Evolutionary conservation across 768 basidiomycete genomes (phyloP), one percentile per base, ranked within the genome.

Genomic region (Tylopilus balloui): DNA sequence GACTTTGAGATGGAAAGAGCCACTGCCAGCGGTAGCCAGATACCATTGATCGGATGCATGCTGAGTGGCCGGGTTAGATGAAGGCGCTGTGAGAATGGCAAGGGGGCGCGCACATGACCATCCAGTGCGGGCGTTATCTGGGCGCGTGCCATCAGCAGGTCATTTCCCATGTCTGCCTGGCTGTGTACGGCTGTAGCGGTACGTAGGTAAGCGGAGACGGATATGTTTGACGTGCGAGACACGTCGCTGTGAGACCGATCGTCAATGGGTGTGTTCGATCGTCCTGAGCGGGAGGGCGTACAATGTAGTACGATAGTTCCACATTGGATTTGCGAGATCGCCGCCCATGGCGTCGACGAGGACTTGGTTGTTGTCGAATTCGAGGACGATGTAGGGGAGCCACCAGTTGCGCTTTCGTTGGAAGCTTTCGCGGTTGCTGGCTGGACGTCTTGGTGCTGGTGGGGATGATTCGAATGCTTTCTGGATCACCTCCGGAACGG

Each of bases 241-340:
- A 99, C 95, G 69, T 99, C 95, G 73, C 92, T 95, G 57, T 36
- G 15, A 25, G 42, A 19, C n/a, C 2, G 34, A 37, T 11, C 0
- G 46, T 64, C 24, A 45, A 62, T 42, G 17, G n/a, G n/a, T n/a
- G 25, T 19, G 31, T 14, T 15, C 20, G 34, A 40, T 49, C 45
- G 25, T 19, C 4, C 6, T 39, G 10, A 4, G 23, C 13, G 45
- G 40, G 37, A 41, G 45, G 31, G 79, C 90, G 63, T 67, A 96
- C 92, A 98, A 99, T 53, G 92, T 83, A 25, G 96, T 90, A 32
- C 88, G 81, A 63, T 94, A 97, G 72, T 94, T 92, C 95, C 96
- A 99, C 42, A 90, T 79, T 3, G 96, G 96, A 58, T 77, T 83
- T 12, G 80, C 62, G 42, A 98, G 78, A 68, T 97, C 92, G n/a